Conservation (phyloP, 306 rosid species). For the Ziziphus jujuba region DNA sequence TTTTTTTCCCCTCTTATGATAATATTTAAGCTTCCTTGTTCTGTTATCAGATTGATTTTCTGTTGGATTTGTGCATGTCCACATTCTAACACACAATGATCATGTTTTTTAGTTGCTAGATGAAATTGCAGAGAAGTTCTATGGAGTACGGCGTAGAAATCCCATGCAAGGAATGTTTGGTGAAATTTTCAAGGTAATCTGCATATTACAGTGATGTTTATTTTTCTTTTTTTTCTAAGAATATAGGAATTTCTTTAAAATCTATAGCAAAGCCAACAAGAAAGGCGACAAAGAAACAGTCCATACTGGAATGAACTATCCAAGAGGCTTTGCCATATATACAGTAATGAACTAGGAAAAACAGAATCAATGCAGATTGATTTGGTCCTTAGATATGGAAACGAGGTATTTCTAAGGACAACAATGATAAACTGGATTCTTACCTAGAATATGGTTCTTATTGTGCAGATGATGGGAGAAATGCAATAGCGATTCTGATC, state of each 20-base stretch:
- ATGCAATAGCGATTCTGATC: conserved; percentile 26
- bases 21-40: background rate
- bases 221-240: too few species aligned
- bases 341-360: too few species aligned
- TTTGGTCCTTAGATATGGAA: too few species aligned
- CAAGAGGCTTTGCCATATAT: background rate
- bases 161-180: conserved; percentile 93
- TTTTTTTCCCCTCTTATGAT: background rate
- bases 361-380: too few species aligned
- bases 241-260: too few species aligned
- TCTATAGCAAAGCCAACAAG: too few species aligned
- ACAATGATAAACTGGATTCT: background rate
- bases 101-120: conserved; percentile 75
- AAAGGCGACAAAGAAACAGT: too few species aligned
- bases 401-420: background rate
- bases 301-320: background rate
- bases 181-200: conserved; percentile 82
- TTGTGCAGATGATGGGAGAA: conserved; percentile 79
- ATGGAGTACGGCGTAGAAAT: conserved; percentile 75
- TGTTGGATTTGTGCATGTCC: conserved; percentile 14
- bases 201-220: background rate
- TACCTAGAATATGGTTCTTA: conserved; percentile 14
- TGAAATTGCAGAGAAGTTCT: conserved; percentile 79
- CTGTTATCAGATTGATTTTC: background rate
- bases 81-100: conserved; percentile 41